phyloP scores from a whole-genome alignment of 225 moss, liverwort and hornwort genomes.

The Antitrichia curtipendula region DNA sequence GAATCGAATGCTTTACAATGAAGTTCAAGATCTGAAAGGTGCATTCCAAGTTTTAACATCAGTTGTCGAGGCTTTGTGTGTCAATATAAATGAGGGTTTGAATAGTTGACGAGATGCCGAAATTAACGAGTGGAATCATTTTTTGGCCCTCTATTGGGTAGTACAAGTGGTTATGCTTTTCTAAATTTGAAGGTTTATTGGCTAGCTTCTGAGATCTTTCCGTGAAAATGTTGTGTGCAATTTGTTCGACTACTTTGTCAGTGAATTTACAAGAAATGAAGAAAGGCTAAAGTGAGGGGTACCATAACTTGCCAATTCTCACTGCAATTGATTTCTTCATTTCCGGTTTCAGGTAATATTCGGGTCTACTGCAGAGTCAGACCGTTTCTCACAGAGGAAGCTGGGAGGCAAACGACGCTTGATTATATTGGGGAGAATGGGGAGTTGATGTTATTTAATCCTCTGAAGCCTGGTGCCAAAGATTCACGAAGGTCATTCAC shows the following conservation, averaged over 20 bases:
- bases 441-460: constrained; percentile 38
- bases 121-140: neutral
- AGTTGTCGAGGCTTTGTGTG: neutral
- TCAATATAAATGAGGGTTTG: neutral
- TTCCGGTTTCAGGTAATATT: constrained; percentile 32
- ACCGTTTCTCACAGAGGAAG: constrained; percentile 35
- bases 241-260: neutral
- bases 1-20: constrained; percentile 48
- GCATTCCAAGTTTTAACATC: neutral
- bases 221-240: neutral
- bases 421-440: constrained; percentile 59
- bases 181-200: neutral
- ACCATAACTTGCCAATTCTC: neutral
- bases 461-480: constrained; percentile 38
- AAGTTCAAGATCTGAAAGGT: constrained; percentile 66
- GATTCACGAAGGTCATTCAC: constrained; percentile 45
- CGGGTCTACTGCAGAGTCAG: constrained; percentile 56
- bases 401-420: constrained; percentile 42
- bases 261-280: neutral
- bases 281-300: neutral
- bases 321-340: neutral
- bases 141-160: neutral
- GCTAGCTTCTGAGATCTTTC: neutral
- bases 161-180: neutral
- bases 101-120: neutral